Percentiles rank a stretch among this genome's conserved stretches.
Evolutionary conservation across 805 yeast species (phyloP).

Genomic region (Wickerhamomyces sydowiorum): DNA sequence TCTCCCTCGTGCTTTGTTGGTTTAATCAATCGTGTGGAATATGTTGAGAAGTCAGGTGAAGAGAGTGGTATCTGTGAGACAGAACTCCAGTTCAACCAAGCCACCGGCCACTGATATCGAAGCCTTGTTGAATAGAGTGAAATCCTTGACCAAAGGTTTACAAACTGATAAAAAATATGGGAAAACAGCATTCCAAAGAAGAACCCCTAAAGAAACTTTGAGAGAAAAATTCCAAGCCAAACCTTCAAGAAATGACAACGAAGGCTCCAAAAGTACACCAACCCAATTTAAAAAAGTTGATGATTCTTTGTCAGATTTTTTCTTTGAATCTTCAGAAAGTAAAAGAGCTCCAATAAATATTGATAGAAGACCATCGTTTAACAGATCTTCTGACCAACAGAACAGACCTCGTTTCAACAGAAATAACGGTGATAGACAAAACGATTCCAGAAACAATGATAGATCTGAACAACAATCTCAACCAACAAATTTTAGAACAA

Average conservation of each 20-base stretch:
- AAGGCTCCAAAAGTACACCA: too few relatives aligned
- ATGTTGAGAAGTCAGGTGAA: conserved; percentile 4
- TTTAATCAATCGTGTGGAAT: neutral
- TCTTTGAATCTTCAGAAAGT: too few relatives aligned
- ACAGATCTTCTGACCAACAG: too few relatives aligned
- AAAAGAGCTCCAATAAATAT: too few relatives aligned
- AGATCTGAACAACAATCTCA: neutral
- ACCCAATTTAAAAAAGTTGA: too few relatives aligned
- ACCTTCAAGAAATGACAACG: too few relatives aligned
- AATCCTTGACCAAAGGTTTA: neutral
- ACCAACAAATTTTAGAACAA: neutral
- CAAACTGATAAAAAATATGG: neutral
- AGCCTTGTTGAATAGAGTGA: conserved; percentile 8
- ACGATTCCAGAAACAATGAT: neutral
- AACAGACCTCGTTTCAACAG: too few relatives aligned
- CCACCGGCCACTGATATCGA: conserved; percentile 6
- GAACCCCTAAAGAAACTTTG: neutral
- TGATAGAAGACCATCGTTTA: too few relatives aligned
- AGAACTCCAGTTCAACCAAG: conserved; percentile 1
- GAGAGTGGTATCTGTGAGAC: conserved; percentile 1
- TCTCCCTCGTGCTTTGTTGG: too few relatives aligned
- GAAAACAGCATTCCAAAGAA: neutral
- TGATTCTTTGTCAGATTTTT: too few relatives aligned
- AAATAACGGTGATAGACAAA: neutral
- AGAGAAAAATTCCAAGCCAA: neutral